Evolutionary conservation across 2,329 filamentous ascomycete genomes (phyloP).

Genomic region (Hansfordia pulvinata): DNA sequence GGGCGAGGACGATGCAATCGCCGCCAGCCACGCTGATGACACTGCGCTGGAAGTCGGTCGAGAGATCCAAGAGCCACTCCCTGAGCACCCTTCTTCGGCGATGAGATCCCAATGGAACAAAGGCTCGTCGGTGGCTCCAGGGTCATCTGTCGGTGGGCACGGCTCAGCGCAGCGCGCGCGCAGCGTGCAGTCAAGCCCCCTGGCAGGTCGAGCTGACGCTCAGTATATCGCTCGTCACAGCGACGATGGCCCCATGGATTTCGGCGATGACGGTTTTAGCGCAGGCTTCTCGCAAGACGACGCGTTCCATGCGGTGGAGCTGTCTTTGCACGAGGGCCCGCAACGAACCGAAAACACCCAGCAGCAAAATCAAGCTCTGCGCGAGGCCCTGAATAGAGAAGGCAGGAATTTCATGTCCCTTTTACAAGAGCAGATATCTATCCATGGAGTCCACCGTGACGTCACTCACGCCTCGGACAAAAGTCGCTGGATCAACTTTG

Average conservation of each 20-base stretch:
- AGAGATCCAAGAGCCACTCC: constrained; percentile 50
- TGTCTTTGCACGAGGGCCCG: no score
- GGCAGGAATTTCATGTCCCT: constrained; percentile 31
- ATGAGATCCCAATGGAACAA: constrained; percentile 38
- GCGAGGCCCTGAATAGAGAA: constrained; percentile 26
- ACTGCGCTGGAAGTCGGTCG: constrained; percentile 16
- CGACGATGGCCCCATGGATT: constrained; percentile 21
- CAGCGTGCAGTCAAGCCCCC: constrained; percentile 25
- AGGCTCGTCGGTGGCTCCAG: constrained; percentile 28
- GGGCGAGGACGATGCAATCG: constrained; percentile 9
- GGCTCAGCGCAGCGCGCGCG: constrained; percentile 24
- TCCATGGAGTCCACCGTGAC: constrained; percentile 15
- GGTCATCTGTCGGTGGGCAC: constrained; percentile 28
- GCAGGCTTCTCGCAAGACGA: background rate
- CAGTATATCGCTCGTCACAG: constrained; percentile 32
- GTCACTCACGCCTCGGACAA: constrained; percentile 15
- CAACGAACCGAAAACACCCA: no score
- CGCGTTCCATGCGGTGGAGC: background rate
- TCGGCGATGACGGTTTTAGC: constrained; percentile 19
- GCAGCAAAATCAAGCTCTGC: constrained; percentile 4
- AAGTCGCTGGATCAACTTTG: constrained; percentile 47
- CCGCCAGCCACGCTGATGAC: constrained; percentile 12
- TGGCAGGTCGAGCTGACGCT: constrained; percentile 20
- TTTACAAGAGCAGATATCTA: constrained; percentile 18
- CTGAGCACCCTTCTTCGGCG: constrained; percentile 47